Percentiles rank a stretch among this genome's conserved stretches.
Evolutionary conservation across 1,284 basidiomycete genomes (phyloP).

Genomic region (Pseudozyma hubeiensis): DNA sequence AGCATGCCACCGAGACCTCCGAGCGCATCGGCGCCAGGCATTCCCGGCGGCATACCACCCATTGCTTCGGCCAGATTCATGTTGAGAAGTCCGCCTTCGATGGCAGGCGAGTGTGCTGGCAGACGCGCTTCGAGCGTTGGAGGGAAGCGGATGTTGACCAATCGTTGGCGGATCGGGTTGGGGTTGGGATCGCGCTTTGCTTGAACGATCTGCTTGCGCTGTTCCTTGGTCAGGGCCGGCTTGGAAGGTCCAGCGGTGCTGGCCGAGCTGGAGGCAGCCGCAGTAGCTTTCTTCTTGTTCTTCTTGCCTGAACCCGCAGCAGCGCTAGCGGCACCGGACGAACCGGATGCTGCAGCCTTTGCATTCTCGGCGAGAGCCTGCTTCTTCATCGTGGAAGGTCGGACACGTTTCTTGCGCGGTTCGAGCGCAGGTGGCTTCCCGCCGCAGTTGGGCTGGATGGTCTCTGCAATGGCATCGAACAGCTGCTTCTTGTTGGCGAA

Average conservation of each 20-base stretch:
- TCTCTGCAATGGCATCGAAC: constrained; percentile 61
- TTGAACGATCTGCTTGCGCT: constrained; percentile 28
- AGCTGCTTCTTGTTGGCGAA: constrained; percentile 82
- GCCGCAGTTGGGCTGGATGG: constrained; percentile 55
- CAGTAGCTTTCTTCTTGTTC: constrained; percentile 35
- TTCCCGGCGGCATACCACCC: constrained; percentile 55
- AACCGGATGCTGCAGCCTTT: constrained; percentile 23
- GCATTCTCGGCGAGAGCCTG: constrained; percentile 46
- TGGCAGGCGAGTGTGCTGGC: constrained; percentile 63
- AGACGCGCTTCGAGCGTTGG: constrained; percentile 49
- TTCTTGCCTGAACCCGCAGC: constrained; percentile 24
- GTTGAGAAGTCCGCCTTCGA: constrained; percentile 61
- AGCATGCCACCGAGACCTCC: constrained; percentile 65
- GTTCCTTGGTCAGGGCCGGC: constrained; percentile 36
- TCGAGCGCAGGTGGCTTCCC: constrained; percentile 58
- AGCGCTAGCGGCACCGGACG: constrained; percentile 15
- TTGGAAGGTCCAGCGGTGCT: constrained; percentile 21
- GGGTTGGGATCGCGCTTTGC: constrained; percentile 47
- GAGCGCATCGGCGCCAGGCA: constrained; percentile 47
- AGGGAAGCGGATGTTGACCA: constrained; percentile 43
- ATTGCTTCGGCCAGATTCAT: constrained; percentile 61
- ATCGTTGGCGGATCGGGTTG: constrained; percentile 44
- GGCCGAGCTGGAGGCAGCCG: constrained; percentile 3
- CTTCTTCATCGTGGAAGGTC: constrained; percentile 42
- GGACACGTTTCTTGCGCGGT: constrained; percentile 40